Conservation (phyloP, 2,329 filamentous ascomycete species). For the Amesomyces nigricolor region DNA sequence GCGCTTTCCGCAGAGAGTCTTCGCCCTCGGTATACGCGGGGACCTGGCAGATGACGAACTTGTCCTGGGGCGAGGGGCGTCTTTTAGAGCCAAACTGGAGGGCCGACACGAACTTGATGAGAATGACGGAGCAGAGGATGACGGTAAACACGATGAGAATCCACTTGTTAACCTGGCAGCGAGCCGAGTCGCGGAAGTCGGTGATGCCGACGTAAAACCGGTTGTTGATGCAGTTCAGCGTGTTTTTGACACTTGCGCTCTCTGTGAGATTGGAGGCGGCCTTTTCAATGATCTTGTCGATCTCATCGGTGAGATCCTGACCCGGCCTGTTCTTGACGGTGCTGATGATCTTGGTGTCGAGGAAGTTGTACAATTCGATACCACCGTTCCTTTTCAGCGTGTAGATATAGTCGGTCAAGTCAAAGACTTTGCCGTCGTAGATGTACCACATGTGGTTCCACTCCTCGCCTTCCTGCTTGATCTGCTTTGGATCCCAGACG, state of each 20-base stretch:
- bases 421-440: slow-evolving; percentile 71
- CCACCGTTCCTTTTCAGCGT: slow-evolving; percentile 58
- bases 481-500: slow-evolving; percentile 57
- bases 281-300: slow-evolving; percentile 49
- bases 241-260: slow-evolving; percentile 52
- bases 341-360: slow-evolving; percentile 61
- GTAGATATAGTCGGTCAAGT: slow-evolving; percentile 86
- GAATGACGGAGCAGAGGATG: slow-evolving; percentile 72
- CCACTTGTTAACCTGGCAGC: slow-evolving; percentile 86
- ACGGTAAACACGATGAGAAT: slow-evolving; percentile 83
- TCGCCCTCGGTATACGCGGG: slow-evolving; percentile 98
- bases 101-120: slow-evolving; percentile 85
- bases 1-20: slow-evolving; percentile 84
- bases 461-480: slow-evolving; percentile 61
- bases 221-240: slow-evolving; percentile 74
- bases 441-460: slow-evolving; percentile 73
- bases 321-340: slow-evolving; percentile 72
- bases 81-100: slow-evolving; percentile 91
- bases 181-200: slow-evolving; percentile 73
- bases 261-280: slow-evolving; percentile 47
- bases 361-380: slow-evolving; percentile 58
- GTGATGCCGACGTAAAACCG: slow-evolving; percentile 75
- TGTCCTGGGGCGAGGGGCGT: slow-evolving; percentile 85
- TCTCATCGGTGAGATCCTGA: slow-evolving; percentile 65
- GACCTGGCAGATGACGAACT: slow-evolving; percentile 97